phyloP scores from a whole-genome alignment of 2,329 filamentous ascomycete species.

The Alternaria sp. region DNA sequence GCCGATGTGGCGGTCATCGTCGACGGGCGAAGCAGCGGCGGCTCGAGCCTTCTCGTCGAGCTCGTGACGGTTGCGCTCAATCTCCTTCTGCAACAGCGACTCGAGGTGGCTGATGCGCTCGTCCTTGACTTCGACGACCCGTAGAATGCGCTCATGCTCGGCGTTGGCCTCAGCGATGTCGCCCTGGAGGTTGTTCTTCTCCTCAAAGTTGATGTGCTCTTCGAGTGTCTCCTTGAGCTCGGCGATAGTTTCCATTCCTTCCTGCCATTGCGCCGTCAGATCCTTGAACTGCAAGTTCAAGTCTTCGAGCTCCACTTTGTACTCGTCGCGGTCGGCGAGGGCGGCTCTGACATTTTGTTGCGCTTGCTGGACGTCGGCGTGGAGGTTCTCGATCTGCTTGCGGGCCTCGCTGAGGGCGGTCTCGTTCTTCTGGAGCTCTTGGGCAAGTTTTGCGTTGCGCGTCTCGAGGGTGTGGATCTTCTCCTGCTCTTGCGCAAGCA shows the following conservation, averaged over 20 bases:
- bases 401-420: not conserved
- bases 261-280: constrained; percentile 16
- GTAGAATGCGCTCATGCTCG: constrained; percentile 12
- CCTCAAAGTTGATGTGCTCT: not conserved
- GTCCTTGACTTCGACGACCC: constrained; percentile 29
- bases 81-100: constrained; percentile 24
- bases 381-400: not conserved
- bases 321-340: not conserved
- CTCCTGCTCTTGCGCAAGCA: not conserved
- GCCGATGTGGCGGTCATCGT: constrained; percentile 7
- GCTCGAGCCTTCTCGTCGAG: constrained; percentile 14
- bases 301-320: not conserved
- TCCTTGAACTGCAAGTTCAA: constrained; percentile 15
- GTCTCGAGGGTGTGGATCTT: not conserved
- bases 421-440: not conserved
- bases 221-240: constrained; percentile 12
- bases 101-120: constrained; percentile 33
- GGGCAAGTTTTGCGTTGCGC: not conserved
- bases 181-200: constrained; percentile 11
- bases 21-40: constrained; percentile 18
- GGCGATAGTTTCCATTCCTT: constrained; percentile 5
- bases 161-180: constrained; percentile 16
- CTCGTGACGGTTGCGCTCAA: constrained; percentile 10
- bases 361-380: not conserved
- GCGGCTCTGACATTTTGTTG: not conserved